Base-by-base conservation (phyloP, 2,329 filamentous ascomycete genomes). In the Clarireedia homoeocarpa region DNA sequence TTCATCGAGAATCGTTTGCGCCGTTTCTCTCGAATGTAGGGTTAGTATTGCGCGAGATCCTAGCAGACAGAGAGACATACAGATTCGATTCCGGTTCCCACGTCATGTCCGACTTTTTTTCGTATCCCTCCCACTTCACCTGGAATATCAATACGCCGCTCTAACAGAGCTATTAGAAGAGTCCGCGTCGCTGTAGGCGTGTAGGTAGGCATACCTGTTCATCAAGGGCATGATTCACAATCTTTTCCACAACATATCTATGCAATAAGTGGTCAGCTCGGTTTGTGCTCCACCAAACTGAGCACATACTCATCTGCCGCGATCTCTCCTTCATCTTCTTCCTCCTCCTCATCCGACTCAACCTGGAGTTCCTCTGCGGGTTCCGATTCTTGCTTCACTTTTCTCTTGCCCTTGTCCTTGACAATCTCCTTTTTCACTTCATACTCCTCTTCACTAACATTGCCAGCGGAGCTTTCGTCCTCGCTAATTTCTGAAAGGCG, bases 61-160 rank as follows among this genome's bases (percentile, higher is more conserved):
- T 34, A 27, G 40, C 45, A 38, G 12, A 42, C 15, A 34, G 10
- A 54, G 40, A 20, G 42, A 71, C 84, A 81, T 63, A 71, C 58
- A 89, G 73, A 63, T 91, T 91, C 10, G 83, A 81, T 63, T 89
- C 84, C 0, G 86, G 84, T 67, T 94, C 89, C 88, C 88, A 92
- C 0, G 89, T 94, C 65, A 81, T 72, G 62, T 94, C 89, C 0
- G 74, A 70, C 59, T 84, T 82, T 59, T 84, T 80, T 0, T 88
- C 81, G 59, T 85, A 94, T 3, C 88, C 88, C 61, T 88, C 82
- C 89, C 89, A 94, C 65, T 92, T 91, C 38, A 94, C 86, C 51
- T 85, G 77, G 66, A 86, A 91, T 48, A 77, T 76, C 0, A 84
- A 65, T 4, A 69, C 68, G 20, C 79, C 80, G 40, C 62, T 62